Evolutionary conservation across 1,139 yeast species (phyloP), one percentile per base, ranked within the genome.

Genomic region (Zygosaccharomyces sapae): DNA sequence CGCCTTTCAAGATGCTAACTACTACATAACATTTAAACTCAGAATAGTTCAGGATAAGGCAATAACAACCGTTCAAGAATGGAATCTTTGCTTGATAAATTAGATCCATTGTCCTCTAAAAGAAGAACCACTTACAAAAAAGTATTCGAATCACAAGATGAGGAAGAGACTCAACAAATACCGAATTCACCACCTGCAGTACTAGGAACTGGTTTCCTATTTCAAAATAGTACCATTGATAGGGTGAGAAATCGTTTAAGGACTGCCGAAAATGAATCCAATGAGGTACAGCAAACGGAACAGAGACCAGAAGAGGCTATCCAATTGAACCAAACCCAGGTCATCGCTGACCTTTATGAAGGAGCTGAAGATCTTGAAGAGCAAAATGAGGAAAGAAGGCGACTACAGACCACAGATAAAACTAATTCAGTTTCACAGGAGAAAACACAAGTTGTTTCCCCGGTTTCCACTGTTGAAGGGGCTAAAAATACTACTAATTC

Each of bases 81-180:
- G 66, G 63, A 62, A 35, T 42, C 47, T n/a, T 38, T 60, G 12
- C 45, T 59, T 29, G 57, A 53, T 25, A 51, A 45, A 8, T 38
- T 62, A 16, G 39, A 41, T 9, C 36, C 45, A 4, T 19, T 49
- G 5, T 50, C 51, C 24, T 37, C 38, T 9, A 55, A 53, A 31
- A 60, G 55, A 43, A 54, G 56, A 42, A 63, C 61, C 1, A 62
- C 65, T 3, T 60, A 59, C 38, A 53, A 55, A 44, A 61, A 58
- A 44, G 46, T 38, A 16, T 47, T 40, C 4, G 49, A 44, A 25
- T 6, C 30, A 13, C 45, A 34, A 20, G 46, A 45, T 5, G 35
- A 40, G 2, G 38, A 41, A 20, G 44, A 45, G n/a, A 36, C 39
- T n/a, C 38, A 31, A 7, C 25, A 29, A 22, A 30, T 38, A 27